phyloP scores from a whole-genome alignment of 2,329 filamentous ascomycete species.

The Capronia americana region DNA sequence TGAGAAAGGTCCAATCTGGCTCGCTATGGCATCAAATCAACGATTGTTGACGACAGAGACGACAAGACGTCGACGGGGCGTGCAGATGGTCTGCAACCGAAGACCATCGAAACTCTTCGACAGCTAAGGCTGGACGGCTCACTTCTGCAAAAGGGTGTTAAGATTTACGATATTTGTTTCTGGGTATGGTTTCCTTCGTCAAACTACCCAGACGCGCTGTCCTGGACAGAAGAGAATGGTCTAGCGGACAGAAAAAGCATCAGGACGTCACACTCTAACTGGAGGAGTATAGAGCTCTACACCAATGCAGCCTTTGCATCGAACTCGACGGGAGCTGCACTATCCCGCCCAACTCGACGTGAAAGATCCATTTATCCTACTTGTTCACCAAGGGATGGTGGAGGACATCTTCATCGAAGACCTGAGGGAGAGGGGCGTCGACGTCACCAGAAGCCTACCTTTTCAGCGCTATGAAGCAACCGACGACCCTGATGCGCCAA shows the following conservation, averaged over 20 bases:
- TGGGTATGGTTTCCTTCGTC: not conserved
- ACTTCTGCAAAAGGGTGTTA: not conserved
- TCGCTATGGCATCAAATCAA: not conserved
- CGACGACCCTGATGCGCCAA: not conserved
- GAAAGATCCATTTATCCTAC: not conserved
- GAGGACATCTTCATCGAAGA: not conserved
- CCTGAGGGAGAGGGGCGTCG: not conserved
- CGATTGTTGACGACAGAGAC: conserved; percentile 70
- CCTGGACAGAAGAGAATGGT: no score
- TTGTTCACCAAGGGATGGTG: not conserved
- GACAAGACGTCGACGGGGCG: conserved; percentile 72
- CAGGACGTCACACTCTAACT: no score
- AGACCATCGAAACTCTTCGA: conserved; percentile 77
- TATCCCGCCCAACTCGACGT: not conserved
- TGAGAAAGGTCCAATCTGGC: not conserved
- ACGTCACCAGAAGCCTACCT: not conserved
- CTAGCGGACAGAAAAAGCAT: no score
- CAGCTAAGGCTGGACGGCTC: conserved; percentile 42
- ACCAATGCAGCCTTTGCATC: not conserved
- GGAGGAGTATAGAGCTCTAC: not conserved
- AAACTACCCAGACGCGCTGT: no score
- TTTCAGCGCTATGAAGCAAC: not conserved
- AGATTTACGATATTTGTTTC: not conserved
- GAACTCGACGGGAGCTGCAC: not conserved
- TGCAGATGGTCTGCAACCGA: conserved; percentile 77